These are phyloP conservation scores for Aristolochia californica DNA, from an alignment of 164 flowering plant species.

Conservation along the genomic window DNA sequence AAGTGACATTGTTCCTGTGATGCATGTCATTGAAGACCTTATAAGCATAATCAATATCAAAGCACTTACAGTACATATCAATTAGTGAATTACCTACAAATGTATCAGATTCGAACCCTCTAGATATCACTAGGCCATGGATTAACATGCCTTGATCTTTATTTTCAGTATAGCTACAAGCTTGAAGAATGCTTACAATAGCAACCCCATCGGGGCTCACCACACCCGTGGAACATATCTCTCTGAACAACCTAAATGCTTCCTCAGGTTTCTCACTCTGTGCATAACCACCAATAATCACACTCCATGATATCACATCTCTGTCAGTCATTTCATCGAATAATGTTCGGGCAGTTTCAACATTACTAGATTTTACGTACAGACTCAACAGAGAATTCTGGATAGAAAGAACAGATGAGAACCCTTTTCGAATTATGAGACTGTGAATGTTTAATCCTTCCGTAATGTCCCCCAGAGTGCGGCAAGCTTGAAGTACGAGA, in stretches of 20 bases:
- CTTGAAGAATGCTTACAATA: slow-evolving; percentile 47
- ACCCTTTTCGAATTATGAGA: slow-evolving; percentile 45
- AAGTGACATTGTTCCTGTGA: slow-evolving; percentile 50
- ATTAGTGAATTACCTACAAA: slow-evolving; percentile 64
- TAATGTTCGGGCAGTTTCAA: slow-evolving; percentile 30
- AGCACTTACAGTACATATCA: slow-evolving; percentile 61
- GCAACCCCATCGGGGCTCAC: slow-evolving; percentile 47
- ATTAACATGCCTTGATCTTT: slow-evolving; percentile 27
- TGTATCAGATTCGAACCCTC: slow-evolving; percentile 43
- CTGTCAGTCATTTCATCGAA: slow-evolving; percentile 68
- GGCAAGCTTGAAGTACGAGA: slow-evolving; percentile 50
- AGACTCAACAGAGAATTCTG: slow-evolving; percentile 53
- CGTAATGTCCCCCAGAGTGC: slow-evolving; percentile 11
- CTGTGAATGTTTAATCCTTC: slow-evolving; percentile 45
- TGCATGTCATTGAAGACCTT: slow-evolving; percentile 44
- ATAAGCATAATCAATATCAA: slow-evolving; percentile 35
- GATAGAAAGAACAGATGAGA: slow-evolving; percentile 28
- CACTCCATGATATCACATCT: slow-evolving; percentile 84
- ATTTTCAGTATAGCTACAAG: slow-evolving; percentile 33
- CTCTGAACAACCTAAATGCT: slow-evolving; percentile 37
- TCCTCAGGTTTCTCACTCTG: slow-evolving; percentile 23
- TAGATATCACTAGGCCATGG: slow-evolving; percentile 38
- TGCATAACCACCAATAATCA: slow-evolving; percentile 52
- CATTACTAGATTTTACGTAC: slow-evolving; percentile 23
- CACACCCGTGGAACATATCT: slow-evolving; percentile 28